Evolutionary conservation across 116 monocot species (phyloP), one percentile per base, ranked within the genome.

Genomic region (Dioscorea cayenensis): DNA sequence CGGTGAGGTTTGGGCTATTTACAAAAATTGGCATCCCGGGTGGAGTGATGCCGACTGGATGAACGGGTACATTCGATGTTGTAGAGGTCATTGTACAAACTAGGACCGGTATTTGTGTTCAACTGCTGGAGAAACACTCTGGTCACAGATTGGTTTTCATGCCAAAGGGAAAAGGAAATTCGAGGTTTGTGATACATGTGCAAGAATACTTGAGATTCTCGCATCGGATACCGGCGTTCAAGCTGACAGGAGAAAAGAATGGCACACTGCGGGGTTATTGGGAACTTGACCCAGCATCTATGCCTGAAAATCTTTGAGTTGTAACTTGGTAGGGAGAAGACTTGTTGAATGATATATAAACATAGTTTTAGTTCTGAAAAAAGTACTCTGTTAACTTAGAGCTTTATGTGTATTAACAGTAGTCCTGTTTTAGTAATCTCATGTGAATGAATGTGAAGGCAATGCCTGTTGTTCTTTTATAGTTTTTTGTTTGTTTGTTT

Each of bases 1-100:
- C 13, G 78, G 84, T 61, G 92, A 96, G 65, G 75, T 92, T 35
- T 96, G 96, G 96, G 96, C 96, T 28, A 20, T 90, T 59, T 96
- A 78, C 77, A 84, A 84, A 69, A 88, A 90, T 48, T 92, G 96
- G 96, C 78, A 28, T 51, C n/a, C 38, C 21, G 71, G 70, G 5
- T 92, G 87, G 92, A 71, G 76, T 9, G 17, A 19, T 13, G 51
- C 80, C 21, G 76, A 86, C 65, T 5, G 86, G 7, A 49, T 62
- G 17, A 74, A 81, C 17, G 79, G 79, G 84, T 62, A 81, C 90
- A 58, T 88, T 77, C 67, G 77, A 79, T 51, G 8, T 92, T 5
- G 87, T 85, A n/a, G 85, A 92, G 76, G 68, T 96, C 36, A 28
- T 73, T 28, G 5, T 64, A 3, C 16, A 35, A 22, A 70, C 71